Percentiles rank a stretch among this genome's conserved stretches.
phyloP scores from a whole-genome alignment of 129 eudicot species.

The Apium graveolens region DNA sequence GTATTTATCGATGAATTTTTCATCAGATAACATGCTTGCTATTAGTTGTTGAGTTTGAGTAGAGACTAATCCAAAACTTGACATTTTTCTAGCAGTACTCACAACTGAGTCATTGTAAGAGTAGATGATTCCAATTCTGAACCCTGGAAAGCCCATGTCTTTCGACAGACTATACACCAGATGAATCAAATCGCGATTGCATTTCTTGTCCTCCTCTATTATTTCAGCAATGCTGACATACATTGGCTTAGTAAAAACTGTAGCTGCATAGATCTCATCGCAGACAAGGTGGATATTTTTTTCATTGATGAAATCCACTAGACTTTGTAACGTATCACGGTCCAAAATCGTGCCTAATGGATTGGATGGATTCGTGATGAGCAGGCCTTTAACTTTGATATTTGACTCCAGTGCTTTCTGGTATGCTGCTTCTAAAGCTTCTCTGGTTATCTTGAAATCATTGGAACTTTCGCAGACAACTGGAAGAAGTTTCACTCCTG shows the following conservation, averaged over 20 bases:
- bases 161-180: conserved; percentile 53
- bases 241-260: conserved; percentile 23
- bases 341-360: conserved; percentile 46
- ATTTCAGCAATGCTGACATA: conserved; percentile 51
- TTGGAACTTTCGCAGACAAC: conserved; percentile 44
- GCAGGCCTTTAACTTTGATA: conserved; percentile 43
- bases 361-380: conserved; percentile 60
- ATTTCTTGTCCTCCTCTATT: conserved; percentile 18
- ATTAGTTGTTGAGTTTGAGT: conserved; percentile 52
- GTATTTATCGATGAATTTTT: conserved; percentile 28
- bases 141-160: conserved; percentile 64
- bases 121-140: conserved; percentile 54
- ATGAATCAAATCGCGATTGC: conserved; percentile 41
- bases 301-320: conserved; percentile 28
- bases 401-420: conserved; percentile 28
- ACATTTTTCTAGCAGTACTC: conserved; percentile 46
- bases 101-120: conserved; percentile 56
- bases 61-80: conserved; percentile 56
- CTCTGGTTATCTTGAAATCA: conserved; percentile 39
- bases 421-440: conserved; percentile 45
- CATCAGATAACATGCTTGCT: conserved; percentile 45
- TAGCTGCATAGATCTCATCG: conserved; percentile 55
- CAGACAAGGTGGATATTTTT: conserved; percentile 49
- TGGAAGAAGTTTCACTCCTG: conserved; percentile 43
- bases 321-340: conserved; percentile 22